These are phyloP conservation scores for Rhodamnia rubescens DNA, from an alignment of 345 rosid species.

Conservation along the genomic window DNA sequence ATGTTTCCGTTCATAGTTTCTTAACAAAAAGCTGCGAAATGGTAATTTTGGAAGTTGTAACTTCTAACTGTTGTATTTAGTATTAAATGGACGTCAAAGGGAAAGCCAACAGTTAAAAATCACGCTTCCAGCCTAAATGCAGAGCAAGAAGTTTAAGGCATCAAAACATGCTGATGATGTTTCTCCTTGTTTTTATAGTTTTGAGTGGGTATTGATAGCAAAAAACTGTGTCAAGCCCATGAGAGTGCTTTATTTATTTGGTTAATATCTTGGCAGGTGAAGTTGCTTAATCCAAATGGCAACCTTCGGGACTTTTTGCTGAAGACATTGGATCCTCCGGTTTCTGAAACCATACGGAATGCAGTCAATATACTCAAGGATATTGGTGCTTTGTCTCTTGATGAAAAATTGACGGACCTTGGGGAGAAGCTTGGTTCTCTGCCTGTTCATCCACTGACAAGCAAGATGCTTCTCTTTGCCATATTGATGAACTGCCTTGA, in stretches of 20 bases:
- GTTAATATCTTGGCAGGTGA: conserved; percentile 35
- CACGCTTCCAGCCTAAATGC: not conserved
- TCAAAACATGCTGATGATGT: not conserved
- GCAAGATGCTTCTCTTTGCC: conserved; percentile 93
- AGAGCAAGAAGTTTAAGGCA: not conserved
- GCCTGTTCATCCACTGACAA: conserved; percentile 83
- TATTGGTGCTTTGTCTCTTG: conserved; percentile 73
- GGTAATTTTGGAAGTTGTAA: not conserved
- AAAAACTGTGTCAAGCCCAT: not conserved
- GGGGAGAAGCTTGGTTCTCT: conserved; percentile 81
- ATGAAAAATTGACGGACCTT: conserved; percentile 75
- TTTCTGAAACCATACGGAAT: conserved; percentile 55
- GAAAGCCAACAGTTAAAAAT: not conserved
- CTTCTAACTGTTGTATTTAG: not conserved
- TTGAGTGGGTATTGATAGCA: not conserved
- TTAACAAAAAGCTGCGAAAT: not conserved
- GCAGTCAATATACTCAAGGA: conserved; percentile 70
- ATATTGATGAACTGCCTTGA: conserved; percentile 86
- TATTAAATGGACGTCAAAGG: not conserved
- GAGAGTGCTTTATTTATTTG: conserved; percentile 1
- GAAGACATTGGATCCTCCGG: conserved; percentile 84
- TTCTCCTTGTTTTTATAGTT: not conserved
- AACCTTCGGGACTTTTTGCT: conserved; percentile 55
- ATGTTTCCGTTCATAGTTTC: not conserved
- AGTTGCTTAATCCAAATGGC: conserved; percentile 69